Conservation (phyloP, 352 stramenopile species). For the Blastocystis sp. region DNA sequence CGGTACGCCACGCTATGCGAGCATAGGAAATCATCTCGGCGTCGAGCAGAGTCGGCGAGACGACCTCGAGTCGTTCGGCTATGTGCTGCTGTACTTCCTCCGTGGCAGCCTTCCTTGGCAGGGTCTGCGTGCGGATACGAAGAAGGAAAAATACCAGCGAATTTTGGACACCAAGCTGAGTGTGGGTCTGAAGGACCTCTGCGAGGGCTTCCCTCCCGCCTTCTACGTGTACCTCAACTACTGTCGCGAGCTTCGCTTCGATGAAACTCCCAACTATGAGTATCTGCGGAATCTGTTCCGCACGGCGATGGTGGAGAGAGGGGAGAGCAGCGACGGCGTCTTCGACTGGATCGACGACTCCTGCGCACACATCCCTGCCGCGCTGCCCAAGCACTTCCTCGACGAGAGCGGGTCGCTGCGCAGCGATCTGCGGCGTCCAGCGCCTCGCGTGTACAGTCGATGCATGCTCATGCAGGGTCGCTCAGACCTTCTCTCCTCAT, state of each 20-base stretch:
- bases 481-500: too few species aligned
- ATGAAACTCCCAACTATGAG: slow-evolving; percentile 79
- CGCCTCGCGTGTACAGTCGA: background rate
- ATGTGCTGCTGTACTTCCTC: slow-evolving; percentile 89
- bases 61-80: slow-evolving; percentile 85
- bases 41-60: slow-evolving; percentile 85
- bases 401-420: background rate
- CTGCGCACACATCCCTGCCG: too few species aligned
- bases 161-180: slow-evolving; percentile 88
- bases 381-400: background rate
- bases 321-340: background rate
- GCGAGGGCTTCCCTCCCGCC: slow-evolving; percentile 67
- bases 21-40: slow-evolving; percentile 87
- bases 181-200: slow-evolving; percentile 65
- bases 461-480: background rate
- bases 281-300: slow-evolving; percentile 24
- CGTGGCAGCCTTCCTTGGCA: slow-evolving; percentile 84
- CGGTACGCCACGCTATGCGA: slow-evolving; percentile 84
- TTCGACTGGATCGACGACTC: background rate
- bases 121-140: slow-evolving; percentile 86
- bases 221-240: slow-evolving; percentile 72
- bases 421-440: background rate
- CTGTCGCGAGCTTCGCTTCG: slow-evolving; percentile 83
- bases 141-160: slow-evolving; percentile 89
- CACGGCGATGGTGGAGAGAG: background rate